Evolutionary conservation across 805 yeast genomes (phyloP).

Genomic region (Saturnispora bothae): DNA sequence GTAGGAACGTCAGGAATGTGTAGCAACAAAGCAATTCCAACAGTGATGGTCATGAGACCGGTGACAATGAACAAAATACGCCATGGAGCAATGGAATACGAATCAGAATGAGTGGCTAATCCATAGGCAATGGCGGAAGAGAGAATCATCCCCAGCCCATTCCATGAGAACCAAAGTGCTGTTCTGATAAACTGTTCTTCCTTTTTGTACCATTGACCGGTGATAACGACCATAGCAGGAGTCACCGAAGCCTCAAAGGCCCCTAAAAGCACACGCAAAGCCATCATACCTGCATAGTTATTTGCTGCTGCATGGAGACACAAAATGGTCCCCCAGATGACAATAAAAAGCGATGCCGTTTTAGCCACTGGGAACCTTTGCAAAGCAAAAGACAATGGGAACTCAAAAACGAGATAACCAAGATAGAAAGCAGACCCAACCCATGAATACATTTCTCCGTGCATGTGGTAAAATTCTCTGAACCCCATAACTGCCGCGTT

Average conservation of each 20-base stretch:
- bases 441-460: conserved; percentile 24
- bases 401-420: conserved; percentile 26
- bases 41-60: conserved; percentile 39
- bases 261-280: conserved; percentile 28
- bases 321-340: conserved; percentile 27
- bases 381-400: conserved; percentile 28
- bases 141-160: conserved; percentile 11
- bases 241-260: conserved; percentile 22
- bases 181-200: conserved; percentile 32
- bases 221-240: conserved; percentile 14
- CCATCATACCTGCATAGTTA: conserved; percentile 26
- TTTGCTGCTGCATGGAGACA: conserved; percentile 22
- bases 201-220: conserved; percentile 35
- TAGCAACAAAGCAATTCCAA: conserved; percentile 24
- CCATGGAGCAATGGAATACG: conserved; percentile 24
- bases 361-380: conserved; percentile 29
- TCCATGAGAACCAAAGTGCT: conserved; percentile 29
- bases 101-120: conserved; percentile 24
- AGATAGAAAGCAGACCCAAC: conserved; percentile 21
- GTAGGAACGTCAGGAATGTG: conserved; percentile 45
- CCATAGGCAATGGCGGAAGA: conserved; percentile 13
- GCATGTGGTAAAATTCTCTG: conserved; percentile 16
- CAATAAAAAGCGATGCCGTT: conserved; percentile 19
- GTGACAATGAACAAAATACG: conserved; percentile 41
- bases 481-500: conserved; percentile 27